These are phyloP conservation scores for Pulicaria dysenterica DNA, from an alignment of 129 eudicot species.

Conservation along the genomic window DNA sequence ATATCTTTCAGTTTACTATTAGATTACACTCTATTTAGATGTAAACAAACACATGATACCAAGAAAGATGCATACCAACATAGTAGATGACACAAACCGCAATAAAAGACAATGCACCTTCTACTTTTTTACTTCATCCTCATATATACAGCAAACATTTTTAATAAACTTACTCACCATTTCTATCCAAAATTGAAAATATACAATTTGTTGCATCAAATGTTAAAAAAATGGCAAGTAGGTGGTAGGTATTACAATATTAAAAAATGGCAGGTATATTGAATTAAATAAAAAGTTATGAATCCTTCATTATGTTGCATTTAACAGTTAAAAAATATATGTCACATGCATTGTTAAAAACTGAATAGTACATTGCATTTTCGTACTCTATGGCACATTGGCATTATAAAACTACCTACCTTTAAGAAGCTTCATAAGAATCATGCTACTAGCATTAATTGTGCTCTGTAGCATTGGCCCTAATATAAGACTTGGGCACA, in stretches of 20 bases:
- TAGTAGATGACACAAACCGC: too few species aligned
- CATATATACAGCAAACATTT: too few species aligned
- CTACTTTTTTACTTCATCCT: too few species aligned
- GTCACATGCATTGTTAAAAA: neutral
- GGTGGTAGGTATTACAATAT: too few species aligned
- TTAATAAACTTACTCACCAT: too few species aligned
- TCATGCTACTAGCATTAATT: constrained; percentile 65
- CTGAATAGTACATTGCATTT: neutral
- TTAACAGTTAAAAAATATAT: neutral
- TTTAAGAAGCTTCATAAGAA: constrained; percentile 69
- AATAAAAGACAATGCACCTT: neutral
- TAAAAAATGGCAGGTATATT: too few species aligned
- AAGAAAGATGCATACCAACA: too few species aligned
- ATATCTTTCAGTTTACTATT: too few species aligned
- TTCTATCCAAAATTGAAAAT: too few species aligned
- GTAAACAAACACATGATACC: too few species aligned
- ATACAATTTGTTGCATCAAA: neutral
- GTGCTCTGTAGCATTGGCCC: constrained; percentile 80
- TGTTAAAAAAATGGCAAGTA: neutral
- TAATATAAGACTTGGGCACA: constrained; percentile 57
- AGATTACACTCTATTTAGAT: too few species aligned
- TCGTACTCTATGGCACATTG: neutral
- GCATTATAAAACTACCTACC: constrained; percentile 37
- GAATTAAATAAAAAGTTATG: too few species aligned
- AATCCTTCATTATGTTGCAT: neutral